These are phyloP conservation scores for Penicillium janthinellum DNA, from an alignment of 2,329 filamentous ascomycete genomes.

Conservation along the genomic window DNA sequence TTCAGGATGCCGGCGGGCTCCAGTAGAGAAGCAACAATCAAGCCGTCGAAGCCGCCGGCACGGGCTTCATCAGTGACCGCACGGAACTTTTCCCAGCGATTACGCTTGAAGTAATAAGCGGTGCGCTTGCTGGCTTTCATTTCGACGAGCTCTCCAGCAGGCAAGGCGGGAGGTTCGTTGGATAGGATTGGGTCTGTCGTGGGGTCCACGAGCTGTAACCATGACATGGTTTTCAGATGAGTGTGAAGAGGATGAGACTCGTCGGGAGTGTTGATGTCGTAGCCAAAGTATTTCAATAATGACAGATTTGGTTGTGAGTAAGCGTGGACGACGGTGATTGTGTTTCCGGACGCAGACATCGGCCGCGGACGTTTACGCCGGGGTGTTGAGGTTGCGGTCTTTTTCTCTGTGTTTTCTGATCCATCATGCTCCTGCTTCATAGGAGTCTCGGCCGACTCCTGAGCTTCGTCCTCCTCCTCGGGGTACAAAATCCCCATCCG, in stretches of 20 bases:
- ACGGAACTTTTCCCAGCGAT: constrained; percentile 74
- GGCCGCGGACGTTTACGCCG: constrained; percentile 31
- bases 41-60: constrained; percentile 76
- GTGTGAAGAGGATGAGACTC: constrained; percentile 75
- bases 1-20: constrained; percentile 75
- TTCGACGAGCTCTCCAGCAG: constrained; percentile 63
- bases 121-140: constrained; percentile 83
- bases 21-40: constrained; percentile 81
- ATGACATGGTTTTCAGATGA: constrained; percentile 81
- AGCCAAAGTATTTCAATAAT: constrained; percentile 86
- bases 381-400: constrained; percentile 23
- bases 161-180: constrained; percentile 61
- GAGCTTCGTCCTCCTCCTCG: constrained; percentile 29
- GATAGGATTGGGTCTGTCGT: constrained; percentile 72
- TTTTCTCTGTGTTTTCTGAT: constrained; percentile 1
- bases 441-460: constrained; percentile 21
- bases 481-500: constrained; percentile 79
- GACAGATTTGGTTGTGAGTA: constrained; percentile 83
- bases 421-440: constrained; percentile 10
- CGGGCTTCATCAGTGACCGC: constrained; percentile 74
- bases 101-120: constrained; percentile 84
- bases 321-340: constrained; percentile 61
- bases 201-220: constrained; percentile 86
- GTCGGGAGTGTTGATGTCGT: constrained; percentile 67
- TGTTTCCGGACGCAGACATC: constrained; percentile 56